phyloP scores from a whole-genome alignment of 2,329 filamentous ascomycete species.

The Penicillium palitans region DNA sequence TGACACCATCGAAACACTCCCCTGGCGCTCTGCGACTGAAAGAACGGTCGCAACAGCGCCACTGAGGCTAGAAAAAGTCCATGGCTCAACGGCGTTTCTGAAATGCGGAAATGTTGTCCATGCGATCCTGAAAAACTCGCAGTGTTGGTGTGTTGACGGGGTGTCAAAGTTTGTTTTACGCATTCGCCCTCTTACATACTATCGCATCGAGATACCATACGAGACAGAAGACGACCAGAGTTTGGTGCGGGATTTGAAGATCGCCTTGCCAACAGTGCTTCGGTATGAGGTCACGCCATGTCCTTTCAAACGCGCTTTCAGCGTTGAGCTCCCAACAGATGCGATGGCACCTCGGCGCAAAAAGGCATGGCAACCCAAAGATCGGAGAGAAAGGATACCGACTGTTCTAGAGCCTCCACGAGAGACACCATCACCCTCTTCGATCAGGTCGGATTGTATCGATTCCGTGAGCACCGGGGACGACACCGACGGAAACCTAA shows the following conservation, averaged over 20 bases:
- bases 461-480: slow-evolving; percentile 34
- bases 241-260: slow-evolving; percentile 66
- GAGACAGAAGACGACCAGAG: slow-evolving; percentile 62
- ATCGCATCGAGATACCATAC: slow-evolving; percentile 81
- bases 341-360: slow-evolving; percentile 66
- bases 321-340: slow-evolving; percentile 69
- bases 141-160: slow-evolving; percentile 91
- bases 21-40: slow-evolving; percentile 75
- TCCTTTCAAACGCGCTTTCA: slow-evolving; percentile 77
- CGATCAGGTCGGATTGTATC: slow-evolving; percentile 17
- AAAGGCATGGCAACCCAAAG: slow-evolving; percentile 67
- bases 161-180: slow-evolving; percentile 83
- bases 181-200: slow-evolving; percentile 79
- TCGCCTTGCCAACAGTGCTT: slow-evolving; percentile 69
- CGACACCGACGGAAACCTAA: slow-evolving; percentile 35
- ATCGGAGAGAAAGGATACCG: slow-evolving; percentile 44
- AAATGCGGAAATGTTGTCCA: slow-evolving; percentile 82
- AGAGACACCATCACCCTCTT: slow-evolving; percentile 13
- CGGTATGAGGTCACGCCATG: slow-evolving; percentile 86
- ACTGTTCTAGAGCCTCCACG: slow-evolving; percentile 11
- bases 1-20: slow-evolving; percentile 62
- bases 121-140: slow-evolving; percentile 83
- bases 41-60: slow-evolving; percentile 79
- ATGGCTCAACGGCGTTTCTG: slow-evolving; percentile 82
- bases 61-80: slow-evolving; percentile 81